Percentiles rank a stretch among this genome's conserved stretches.
Evolutionary conservation across 306 rosid species (phyloP).

Genomic region (Glycyrrhiza uralensis): DNA sequence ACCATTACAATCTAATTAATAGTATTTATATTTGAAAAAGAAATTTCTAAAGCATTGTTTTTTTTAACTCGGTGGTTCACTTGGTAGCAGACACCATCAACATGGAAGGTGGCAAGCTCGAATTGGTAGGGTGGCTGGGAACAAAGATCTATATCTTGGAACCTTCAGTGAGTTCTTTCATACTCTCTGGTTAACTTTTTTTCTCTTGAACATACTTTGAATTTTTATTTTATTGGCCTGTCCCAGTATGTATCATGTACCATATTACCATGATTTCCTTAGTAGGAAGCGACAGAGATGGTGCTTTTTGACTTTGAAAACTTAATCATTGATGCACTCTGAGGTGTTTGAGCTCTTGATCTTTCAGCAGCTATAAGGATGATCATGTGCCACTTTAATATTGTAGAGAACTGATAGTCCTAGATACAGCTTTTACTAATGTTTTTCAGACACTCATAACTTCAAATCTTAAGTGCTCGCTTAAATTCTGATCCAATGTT

Average conservation of each 20-base stretch:
- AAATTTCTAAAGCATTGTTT: not conserved
- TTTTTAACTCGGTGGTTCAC: slow-evolving; percentile 1
- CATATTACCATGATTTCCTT: slow-evolving; percentile 27
- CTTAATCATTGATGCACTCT: slow-evolving; percentile 23
- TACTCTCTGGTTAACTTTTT: not conserved
- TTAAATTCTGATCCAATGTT: not conserved
- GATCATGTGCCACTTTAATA: slow-evolving; percentile 20
- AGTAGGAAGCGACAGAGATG: slow-evolving; percentile 13
- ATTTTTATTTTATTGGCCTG: not conserved
- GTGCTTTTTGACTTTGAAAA: slow-evolving; percentile 28
- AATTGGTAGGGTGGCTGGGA: slow-evolving; percentile 93
- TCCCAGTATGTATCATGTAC: not conserved
- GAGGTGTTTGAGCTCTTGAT: slow-evolving; percentile 1
- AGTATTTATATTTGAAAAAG: not conserved
- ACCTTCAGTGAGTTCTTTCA: slow-evolving; percentile 69
- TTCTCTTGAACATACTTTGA: not conserved
- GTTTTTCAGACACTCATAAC: slow-evolving; percentile 3
- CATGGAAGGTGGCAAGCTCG: slow-evolving; percentile 98
- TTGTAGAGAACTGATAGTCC: slow-evolving; percentile 17
- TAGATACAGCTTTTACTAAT: slow-evolving; percentile 22
- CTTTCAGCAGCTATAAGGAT: slow-evolving; percentile 13
- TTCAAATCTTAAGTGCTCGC: slow-evolving; percentile 7
- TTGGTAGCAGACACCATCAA: slow-evolving; percentile 79
- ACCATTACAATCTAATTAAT: not conserved
- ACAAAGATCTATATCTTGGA: slow-evolving; percentile 93